phyloP scores from a whole-genome alignment of 192 early-diverging fungal genomes.

The Powellomyces hirtus region DNA sequence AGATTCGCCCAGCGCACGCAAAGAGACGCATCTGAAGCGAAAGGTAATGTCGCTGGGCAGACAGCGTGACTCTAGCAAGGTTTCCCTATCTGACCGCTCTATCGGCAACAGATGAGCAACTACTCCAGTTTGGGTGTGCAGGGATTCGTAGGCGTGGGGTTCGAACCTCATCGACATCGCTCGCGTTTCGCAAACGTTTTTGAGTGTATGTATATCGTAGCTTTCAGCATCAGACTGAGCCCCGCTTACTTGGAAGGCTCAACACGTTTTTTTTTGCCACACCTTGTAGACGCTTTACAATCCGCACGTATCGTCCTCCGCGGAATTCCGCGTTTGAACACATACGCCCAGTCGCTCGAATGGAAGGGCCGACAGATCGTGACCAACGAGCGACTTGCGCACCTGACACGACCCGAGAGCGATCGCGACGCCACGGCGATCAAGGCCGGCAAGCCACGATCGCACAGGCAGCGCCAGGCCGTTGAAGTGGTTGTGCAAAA shows the following conservation, averaged over 20 bases:
- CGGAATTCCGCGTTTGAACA: not conserved
- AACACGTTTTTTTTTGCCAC: not conserved
- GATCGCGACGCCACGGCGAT: not conserved
- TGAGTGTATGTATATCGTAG: conserved; percentile 46
- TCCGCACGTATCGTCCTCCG: not conserved
- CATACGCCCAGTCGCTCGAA: not conserved
- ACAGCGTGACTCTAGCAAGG: no score
- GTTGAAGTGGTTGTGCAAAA: conserved; percentile 71
- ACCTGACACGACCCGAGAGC: not conserved
- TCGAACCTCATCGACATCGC: conserved; percentile 62
- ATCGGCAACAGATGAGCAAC: conserved; percentile 69
- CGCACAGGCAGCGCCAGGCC: conserved; percentile 33
- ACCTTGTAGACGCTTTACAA: not conserved
- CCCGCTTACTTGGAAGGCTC: no score
- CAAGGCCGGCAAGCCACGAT: not conserved
- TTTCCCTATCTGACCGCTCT: no score
- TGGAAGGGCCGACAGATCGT: conserved; percentile 4
- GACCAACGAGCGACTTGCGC: not conserved
- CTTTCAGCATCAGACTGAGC: no score
- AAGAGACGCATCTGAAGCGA: conserved; percentile 15
- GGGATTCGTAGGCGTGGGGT: conserved; percentile 63
- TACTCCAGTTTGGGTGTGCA: conserved; percentile 71
- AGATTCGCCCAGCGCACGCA: not conserved
- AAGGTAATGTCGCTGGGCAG: conserved; percentile 40
- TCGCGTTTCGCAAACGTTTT: conserved; percentile 62